Evolutionary conservation across 2,329 filamentous ascomycete genomes (phyloP).

Genomic region (Fusarium musae): DNA sequence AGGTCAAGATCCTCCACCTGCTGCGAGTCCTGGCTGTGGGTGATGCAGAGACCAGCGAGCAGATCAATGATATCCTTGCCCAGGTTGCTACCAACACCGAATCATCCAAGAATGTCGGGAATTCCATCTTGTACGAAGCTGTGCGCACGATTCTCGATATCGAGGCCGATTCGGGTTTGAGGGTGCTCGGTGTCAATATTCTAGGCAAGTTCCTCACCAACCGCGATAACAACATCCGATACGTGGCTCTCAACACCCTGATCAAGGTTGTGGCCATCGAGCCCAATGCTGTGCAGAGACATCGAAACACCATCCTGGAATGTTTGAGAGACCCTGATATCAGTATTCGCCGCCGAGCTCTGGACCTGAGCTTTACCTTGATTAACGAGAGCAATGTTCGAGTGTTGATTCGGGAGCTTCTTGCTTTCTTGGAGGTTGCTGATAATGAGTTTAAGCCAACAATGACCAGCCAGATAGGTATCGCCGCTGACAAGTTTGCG

Average conservation of each 20-base stretch:
- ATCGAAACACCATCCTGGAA: constrained; percentile 96
- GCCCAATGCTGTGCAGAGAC: constrained; percentile 95
- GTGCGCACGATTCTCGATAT: constrained; percentile 98
- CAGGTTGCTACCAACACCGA: constrained; percentile 99
- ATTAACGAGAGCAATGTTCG: constrained; percentile 98
- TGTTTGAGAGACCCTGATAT: constrained; percentile 97
- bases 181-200: constrained; percentile 97
- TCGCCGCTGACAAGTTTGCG: constrained; percentile 94
- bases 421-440: constrained; percentile 95
- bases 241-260: constrained; percentile 95
- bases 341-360: constrained; percentile 92
- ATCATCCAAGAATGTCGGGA: constrained; percentile 97
- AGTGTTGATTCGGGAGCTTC: constrained; percentile 89
- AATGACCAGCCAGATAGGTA: constrained; percentile 98
- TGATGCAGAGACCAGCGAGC: constrained; percentile 88
- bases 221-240: constrained; percentile 98
- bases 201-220: constrained; percentile 98
- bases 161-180: constrained; percentile 92
- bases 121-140: constrained; percentile 97
- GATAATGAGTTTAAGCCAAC: constrained; percentile 99
- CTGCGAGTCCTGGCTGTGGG: constrained; percentile 88
- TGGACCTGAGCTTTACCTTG: constrained; percentile 96
- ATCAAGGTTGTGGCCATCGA: constrained; percentile 99
- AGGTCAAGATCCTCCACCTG: constrained; percentile 93
- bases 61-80: constrained; percentile 98